Evolutionary conservation across 371 early-diverging fungal genomes (phyloP), one percentile per base, ranked within the genome.

Genomic region (Coemansia sp.): DNA sequence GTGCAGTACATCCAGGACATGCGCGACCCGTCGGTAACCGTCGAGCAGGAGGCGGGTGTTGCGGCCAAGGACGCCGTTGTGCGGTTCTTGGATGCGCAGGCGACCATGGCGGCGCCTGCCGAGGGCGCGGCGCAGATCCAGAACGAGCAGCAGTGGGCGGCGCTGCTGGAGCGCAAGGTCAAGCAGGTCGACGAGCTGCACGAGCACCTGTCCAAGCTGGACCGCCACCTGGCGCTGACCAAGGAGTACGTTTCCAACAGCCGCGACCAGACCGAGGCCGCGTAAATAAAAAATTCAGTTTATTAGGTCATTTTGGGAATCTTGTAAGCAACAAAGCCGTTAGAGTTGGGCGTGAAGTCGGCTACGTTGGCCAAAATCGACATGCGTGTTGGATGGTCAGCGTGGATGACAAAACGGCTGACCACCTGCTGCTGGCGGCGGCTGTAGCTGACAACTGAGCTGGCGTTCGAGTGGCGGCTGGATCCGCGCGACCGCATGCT

Each of bases 271-370:
- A 4, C 34, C 53, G 9, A 38, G 9, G 9, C 9, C 5, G 38
- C 38, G 9, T 9, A 7, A 38, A 5, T 38, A 5, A 38, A 38
- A 38, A 38, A 38, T 38, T 7, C 38, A 38, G 5, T 38, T 38
- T 9, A 38, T 38, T 7, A 38, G 9, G 5, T 38, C 9, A 38
- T 38, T 38, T 38, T 38, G 26, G 76, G 76, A 31, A 76, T 76
- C 57, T 76, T 76, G 59, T 76, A 76, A 9, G 76, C 76, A 4
- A 76, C 74, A 72, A 72, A 76, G 10, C 72, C 76, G 38, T 67
- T 40, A 3, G 31, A 53, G 56, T 76, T 76, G 16, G 76, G 76
- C 14, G 72, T 72, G 48, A 76, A 76, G 41, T 76, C 76, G 3
- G 58, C 57, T 3, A 67, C 76, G 16, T 66, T 55, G 3, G 59